Conservation (phyloP, 2,329 filamentous ascomycete species). For the Beauveria rudraprayagi region DNA sequence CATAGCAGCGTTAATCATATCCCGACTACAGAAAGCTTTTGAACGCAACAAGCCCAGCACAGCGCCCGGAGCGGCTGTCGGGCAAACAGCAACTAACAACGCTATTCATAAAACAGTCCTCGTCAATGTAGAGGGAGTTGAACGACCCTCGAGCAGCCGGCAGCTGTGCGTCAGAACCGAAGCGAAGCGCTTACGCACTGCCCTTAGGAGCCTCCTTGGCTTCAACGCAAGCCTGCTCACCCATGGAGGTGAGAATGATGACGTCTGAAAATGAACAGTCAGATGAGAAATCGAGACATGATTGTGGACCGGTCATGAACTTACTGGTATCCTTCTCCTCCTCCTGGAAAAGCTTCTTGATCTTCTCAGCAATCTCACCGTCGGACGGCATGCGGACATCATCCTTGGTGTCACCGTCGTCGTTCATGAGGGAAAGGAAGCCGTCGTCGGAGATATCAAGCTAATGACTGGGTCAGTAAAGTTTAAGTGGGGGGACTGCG, state of each 20-base stretch:
- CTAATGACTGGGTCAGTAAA: slow-evolving; percentile 35
- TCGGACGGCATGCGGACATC: slow-evolving; percentile 84
- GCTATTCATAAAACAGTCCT: slow-evolving; percentile 10
- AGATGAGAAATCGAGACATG: slow-evolving; percentile 12
- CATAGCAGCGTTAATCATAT: slow-evolving; percentile 9
- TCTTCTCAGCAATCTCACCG: slow-evolving; percentile 80
- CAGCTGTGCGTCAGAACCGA: slow-evolving; percentile 1
- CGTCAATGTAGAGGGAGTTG: slow-evolving; percentile 6
- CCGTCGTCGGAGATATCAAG: slow-evolving; percentile 89
- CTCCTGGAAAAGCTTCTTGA: slow-evolving; percentile 66
- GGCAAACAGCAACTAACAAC: slow-evolving; percentile 10
- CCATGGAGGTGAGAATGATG: slow-evolving; percentile 90
- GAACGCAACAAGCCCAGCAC: slow-evolving; percentile 6
- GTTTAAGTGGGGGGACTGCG: background rate
- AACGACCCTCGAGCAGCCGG: slow-evolving; percentile 3
- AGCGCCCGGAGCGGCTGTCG: slow-evolving; percentile 3
- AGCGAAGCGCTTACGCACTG: slow-evolving; percentile 18
- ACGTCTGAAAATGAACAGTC: slow-evolving; percentile 50
- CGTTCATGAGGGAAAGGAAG: slow-evolving; percentile 89
- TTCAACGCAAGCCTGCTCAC: slow-evolving; percentile 85
- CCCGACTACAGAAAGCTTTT: slow-evolving; percentile 8
- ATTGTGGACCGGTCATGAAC: slow-evolving; percentile 29
- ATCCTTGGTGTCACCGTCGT: slow-evolving; percentile 81
- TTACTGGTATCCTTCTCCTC: slow-evolving; percentile 94
- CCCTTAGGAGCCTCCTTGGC: slow-evolving; percentile 76